Evolutionary conservation across 2,329 filamentous ascomycete genomes (phyloP).

Genomic region (Hymenotorrendiella dingleyae): DNA sequence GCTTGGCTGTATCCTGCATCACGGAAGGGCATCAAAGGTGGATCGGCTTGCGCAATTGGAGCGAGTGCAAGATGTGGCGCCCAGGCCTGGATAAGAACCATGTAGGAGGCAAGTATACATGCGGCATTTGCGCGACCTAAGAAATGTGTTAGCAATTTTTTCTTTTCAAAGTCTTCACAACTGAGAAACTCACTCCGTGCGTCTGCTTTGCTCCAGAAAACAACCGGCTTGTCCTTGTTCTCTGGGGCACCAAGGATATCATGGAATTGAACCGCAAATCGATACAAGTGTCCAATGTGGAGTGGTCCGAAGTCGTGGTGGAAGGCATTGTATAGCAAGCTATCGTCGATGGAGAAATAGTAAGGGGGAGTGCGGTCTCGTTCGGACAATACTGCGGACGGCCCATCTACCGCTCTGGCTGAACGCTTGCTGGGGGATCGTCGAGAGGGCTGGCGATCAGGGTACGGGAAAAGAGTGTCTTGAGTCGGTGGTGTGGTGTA

Average conservation of each 20-base stretch:
- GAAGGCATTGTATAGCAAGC: conserved; percentile 93
- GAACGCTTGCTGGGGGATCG: conserved; percentile 71
- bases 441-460: conserved; percentile 45
- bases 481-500: conserved; percentile 77
- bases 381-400: conserved; percentile 40
- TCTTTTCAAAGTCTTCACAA: conserved; percentile 7
- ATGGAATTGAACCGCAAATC: conserved; percentile 93
- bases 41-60: conserved; percentile 93
- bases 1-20: conserved; percentile 98
- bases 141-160: conserved; percentile 22
- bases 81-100: conserved; percentile 98
- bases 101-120: conserved; percentile 93
- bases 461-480: conserved; percentile 82
- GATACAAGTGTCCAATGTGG: conserved; percentile 94
- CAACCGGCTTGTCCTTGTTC: conserved; percentile 83
- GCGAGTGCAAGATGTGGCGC: conserved; percentile 91
- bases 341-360: conserved; percentile 94
- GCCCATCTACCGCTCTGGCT: conserved; percentile 56
- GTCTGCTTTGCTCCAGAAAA: conserved; percentile 94
- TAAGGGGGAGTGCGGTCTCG: conserved; percentile 62
- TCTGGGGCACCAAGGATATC: conserved; percentile 88
- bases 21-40: conserved; percentile 96
- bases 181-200: conserved; percentile 64
- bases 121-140: conserved; percentile 88
- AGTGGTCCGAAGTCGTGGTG: conserved; percentile 97